phyloP scores from a whole-genome alignment of 495 filamentous ascomycete species.

The Bryoglossum gracile region DNA sequence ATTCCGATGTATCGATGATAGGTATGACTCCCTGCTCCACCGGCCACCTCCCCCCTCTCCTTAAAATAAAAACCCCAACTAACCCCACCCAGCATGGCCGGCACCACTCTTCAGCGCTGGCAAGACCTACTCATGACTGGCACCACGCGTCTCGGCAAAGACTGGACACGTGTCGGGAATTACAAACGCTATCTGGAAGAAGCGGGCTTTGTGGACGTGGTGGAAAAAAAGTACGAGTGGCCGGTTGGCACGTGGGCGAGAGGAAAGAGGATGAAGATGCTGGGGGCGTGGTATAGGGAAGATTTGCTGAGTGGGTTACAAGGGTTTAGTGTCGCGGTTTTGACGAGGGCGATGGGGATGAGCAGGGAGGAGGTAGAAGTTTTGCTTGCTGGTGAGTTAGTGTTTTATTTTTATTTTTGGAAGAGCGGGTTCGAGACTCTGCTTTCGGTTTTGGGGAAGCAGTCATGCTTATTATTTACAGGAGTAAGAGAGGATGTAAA shows the following conservation, averaged over 20 bases:
- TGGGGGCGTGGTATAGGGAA: conserved; percentile 28
- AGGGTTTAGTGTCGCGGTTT: conserved; percentile 37
- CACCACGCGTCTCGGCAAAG: not conserved
- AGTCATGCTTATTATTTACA: too few relatives aligned
- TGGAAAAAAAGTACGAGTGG: not conserved
- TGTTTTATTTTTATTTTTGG: too few relatives aligned
- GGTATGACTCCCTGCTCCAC: too few relatives aligned
- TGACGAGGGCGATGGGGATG: conserved; percentile 45
- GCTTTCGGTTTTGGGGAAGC: too few relatives aligned
- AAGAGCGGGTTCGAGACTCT: too few relatives aligned
- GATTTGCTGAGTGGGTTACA: conserved; percentile 41
- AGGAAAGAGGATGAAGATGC: not conserved
- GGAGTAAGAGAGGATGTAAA: conserved; percentile 21
- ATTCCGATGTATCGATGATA: conserved; percentile 25
- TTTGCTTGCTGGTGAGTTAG: conserved; percentile 6
- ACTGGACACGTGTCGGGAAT: not conserved
- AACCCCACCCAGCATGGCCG: not conserved
- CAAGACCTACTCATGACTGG: conserved; percentile 7
- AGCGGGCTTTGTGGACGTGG: conserved; percentile 39
- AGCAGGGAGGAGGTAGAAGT: conserved; percentile 17
- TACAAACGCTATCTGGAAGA: conserved; percentile 31
- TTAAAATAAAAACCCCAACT: too few relatives aligned
- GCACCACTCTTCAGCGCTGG: conserved; percentile 23
- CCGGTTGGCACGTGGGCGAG: conserved; percentile 2
- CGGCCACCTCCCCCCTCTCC: too few relatives aligned